Conservation (phyloP, 164 flowering plant species). For the Euptelea pleiosperma region DNA sequence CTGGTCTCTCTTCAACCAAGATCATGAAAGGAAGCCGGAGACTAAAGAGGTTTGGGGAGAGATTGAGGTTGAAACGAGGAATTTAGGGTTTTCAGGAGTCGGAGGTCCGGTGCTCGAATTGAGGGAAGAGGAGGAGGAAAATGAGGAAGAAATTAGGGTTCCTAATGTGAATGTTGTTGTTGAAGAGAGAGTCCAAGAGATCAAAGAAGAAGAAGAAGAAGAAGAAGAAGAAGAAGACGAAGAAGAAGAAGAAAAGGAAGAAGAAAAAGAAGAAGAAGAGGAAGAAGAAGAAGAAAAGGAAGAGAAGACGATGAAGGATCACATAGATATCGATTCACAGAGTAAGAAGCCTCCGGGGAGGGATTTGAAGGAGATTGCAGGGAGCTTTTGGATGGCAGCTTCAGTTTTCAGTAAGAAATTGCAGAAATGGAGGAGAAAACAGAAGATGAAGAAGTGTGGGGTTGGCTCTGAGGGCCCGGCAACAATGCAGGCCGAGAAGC, state of each 20-base stretch:
- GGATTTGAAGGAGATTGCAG: slow-evolving; percentile 66
- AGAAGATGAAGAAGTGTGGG: slow-evolving; percentile 48
- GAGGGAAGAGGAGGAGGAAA: slow-evolving; percentile 16
- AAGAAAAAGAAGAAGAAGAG: slow-evolving; percentile 9
- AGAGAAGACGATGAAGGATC: slow-evolving; percentile 78
- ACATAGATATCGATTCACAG: slow-evolving; percentile 71
- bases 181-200: slow-evolving; percentile 18
- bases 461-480: slow-evolving; percentile 27
- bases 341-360: slow-evolving; percentile 42
- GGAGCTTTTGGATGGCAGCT: slow-evolving; percentile 72
- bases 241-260: slow-evolving; percentile 11
- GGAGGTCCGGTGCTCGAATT: slow-evolving; percentile 33
- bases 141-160: slow-evolving; percentile 27
- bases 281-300: slow-evolving; percentile 31
- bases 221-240: slow-evolving; percentile 26
- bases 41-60: slow-evolving; percentile 9
- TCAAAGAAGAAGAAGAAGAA: slow-evolving; percentile 21
- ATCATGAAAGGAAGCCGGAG: slow-evolving; percentile 38
- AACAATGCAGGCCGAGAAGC: slow-evolving; percentile 44
- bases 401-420: slow-evolving; percentile 81
- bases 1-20: slow-evolving; percentile 52
- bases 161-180: slow-evolving; percentile 17
- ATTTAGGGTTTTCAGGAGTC: slow-evolving; percentile 31
- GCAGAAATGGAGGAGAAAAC: slow-evolving; percentile 80
- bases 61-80: slow-evolving; percentile 30